Evolutionary conservation across 768 basidiomycete genomes (phyloP).

Genomic region (Leccinum sublutescens): DNA sequence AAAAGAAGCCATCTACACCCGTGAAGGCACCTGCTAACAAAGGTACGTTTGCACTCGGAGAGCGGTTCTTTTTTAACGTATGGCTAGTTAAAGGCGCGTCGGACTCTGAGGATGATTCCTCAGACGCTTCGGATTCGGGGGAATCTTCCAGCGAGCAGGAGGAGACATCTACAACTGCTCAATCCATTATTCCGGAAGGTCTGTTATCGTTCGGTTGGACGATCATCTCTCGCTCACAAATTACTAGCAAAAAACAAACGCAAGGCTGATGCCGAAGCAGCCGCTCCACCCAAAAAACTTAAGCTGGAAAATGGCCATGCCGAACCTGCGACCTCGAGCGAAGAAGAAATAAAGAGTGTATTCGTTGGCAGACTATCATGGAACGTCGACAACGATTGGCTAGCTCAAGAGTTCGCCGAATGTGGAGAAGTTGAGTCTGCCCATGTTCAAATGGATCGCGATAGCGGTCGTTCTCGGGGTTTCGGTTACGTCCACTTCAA

Average conservation of each 20-base stretch:
- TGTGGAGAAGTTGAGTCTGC: conserved; percentile 91
- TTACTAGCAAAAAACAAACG: conserved; percentile 55
- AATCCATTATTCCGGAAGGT: conserved; percentile 44
- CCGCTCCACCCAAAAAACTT: conserved; percentile 73
- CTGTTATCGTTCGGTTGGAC: conserved; percentile 6
- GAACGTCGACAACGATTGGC: conserved; percentile 96
- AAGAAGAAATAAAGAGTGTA: conserved; percentile 65
- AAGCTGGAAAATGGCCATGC: conserved; percentile 63
- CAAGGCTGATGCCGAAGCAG: conserved; percentile 67
- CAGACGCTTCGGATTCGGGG: conserved; percentile 11
- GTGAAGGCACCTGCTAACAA: neutral
- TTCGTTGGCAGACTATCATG: conserved; percentile 94
- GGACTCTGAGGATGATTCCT: conserved; percentile 2
- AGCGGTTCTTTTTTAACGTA: neutral
- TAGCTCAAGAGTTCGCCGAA: conserved; percentile 83
- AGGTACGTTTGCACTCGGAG: neutral
- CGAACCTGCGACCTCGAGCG: conserved; percentile 32
- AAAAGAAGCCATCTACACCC: conserved; percentile 18
- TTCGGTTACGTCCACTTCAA: conserved; percentile 84
- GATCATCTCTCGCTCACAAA: conserved; percentile 4
- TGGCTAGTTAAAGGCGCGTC: neutral
- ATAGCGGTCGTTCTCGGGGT: conserved; percentile 78
- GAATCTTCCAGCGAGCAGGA: conserved; percentile 11
- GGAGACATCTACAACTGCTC: conserved; percentile 36
- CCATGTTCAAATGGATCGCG: conserved; percentile 82